Evolutionary conservation across 2,329 filamentous ascomycete genomes (phyloP), one percentile per base, ranked within the genome.

Genomic region (Cordyceps farinosa): DNA sequence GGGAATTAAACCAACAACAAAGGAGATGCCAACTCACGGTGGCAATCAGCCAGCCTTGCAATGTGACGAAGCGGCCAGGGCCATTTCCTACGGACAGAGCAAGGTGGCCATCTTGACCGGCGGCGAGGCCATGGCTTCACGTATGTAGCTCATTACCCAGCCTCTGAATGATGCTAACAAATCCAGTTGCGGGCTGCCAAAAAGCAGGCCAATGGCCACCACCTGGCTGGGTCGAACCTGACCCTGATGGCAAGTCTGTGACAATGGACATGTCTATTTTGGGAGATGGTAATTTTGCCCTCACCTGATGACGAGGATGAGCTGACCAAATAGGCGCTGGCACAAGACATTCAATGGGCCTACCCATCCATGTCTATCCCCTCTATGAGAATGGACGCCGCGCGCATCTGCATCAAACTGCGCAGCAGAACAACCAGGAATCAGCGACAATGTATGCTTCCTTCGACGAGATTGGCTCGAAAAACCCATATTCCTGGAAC

Each of bases 351-450:
- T 77, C 76, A 2, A 82, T 90, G 11, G 86, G 87, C 0, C 78
- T 84, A 0, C 87, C 87, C 0, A 87, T 89, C 11, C 87, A 90
- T 38, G 77, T 90, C 0, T 90, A 90, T 67, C 86, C 87, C 0
- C 69, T 90, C 0, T 90, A 88, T 67, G 87, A 90, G 67, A 88
- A 87, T 66, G 84, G 75, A 0, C 86, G 87, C 61, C 79, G 87
- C 38, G 86, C 85, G 0, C 76, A 84, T 66, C 77, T 80, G 1
- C 71, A 75, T 1, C 87, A 90, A 68, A 80, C 81, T 1, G 72
- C 84, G 0, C 61, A 72, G 29, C 80, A 84, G 4, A 90, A 89
- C 61, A 77, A 85, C 61, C 67, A 76, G 7, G 87, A 90, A 69
- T 88, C 84, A 0, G 81, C 84, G 0, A 71, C 76, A 10, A 69